Base-by-base conservation (phyloP, 345 rosid species). In the Mercurialis annua region DNA sequence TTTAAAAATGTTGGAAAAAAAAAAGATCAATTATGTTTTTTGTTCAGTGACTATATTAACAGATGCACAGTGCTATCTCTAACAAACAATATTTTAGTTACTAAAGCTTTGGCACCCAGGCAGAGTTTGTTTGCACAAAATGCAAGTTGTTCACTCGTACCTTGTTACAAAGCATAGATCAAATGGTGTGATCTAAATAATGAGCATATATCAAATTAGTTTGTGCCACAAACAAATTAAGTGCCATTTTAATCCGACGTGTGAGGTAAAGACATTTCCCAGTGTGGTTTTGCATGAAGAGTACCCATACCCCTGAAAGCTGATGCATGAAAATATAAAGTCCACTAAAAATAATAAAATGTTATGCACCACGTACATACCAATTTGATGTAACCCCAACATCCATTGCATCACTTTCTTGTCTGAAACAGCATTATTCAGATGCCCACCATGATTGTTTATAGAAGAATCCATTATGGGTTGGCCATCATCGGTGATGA, bases 371-470 rank as follows among this genome's bases (percentile, higher is more conserved):
- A 51, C 9, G n/a, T 61, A 71, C 66, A 46, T 86, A 93, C 98
- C 97, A 51, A 93, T 90, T 81, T 90, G 98, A 71, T 82, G 97
- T 79, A 89, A 76, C 20, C 73, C 52, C 64, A 83, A 90, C 90
- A 84, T 93, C 98, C 98, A 93, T 20, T 87, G 85, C 24, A 82
- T 80, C 48, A 77, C 87, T 80, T 80, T 87, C 79, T 86, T 82
- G 76, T 87, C 82, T 40, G 83, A 77, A 80, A 87, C 60, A 61
- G 82, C 58, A 70, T 75, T 75, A 36, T 55, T 73, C 47, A 76
- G 78, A 42, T 31, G 60, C 78, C 81, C 81, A 73, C 33, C 77
- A n/a, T 20, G 50, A 26, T 52, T 49, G 48, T 75, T 70, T 9
- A 63, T 68, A 6, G 71, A 73, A 66, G 84, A 62, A 64, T 72